Conservation (phyloP, 805 yeast species). For the Helenozyma baotianmanensis region DNA sequence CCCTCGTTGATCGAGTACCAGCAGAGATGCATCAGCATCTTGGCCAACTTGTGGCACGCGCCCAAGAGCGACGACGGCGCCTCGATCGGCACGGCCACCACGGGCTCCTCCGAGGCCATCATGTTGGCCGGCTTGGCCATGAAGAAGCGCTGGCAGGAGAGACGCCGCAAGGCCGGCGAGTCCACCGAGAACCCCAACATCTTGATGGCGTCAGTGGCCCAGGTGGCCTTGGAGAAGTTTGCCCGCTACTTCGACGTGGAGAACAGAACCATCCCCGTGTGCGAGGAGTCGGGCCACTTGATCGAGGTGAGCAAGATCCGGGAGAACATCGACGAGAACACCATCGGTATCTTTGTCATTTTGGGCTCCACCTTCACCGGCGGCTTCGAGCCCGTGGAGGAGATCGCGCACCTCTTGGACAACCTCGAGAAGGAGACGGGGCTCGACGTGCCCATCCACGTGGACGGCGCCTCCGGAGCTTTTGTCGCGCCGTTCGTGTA, state of each 20-base stretch:
- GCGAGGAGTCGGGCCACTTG: slow-evolving; percentile 54
- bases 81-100: slow-evolving; percentile 82
- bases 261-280: slow-evolving; percentile 67
- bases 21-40: slow-evolving; percentile 74
- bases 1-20: slow-evolving; percentile 80
- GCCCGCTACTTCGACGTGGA: slow-evolving; percentile 94
- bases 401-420: slow-evolving; percentile 61
- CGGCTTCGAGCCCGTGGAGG: slow-evolving; percentile 74
- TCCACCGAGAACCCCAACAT: slow-evolving; percentile 70
- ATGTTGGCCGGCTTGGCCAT: slow-evolving; percentile 91
- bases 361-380: slow-evolving; percentile 93
- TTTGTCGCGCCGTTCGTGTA: slow-evolving; percentile 80
- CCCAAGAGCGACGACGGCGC: slow-evolving; percentile 31
- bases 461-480: slow-evolving; percentile 92
- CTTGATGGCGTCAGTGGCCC: slow-evolving; percentile 88
- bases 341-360: slow-evolving; percentile 86
- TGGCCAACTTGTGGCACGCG: slow-evolving; percentile 80
- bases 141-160: slow-evolving; percentile 84
- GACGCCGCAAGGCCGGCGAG: slow-evolving; percentile 55
- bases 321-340: slow-evolving; percentile 77
- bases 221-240: slow-evolving; percentile 90
- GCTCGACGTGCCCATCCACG: slow-evolving; percentile 72
- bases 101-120: slow-evolving; percentile 92
- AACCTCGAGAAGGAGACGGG: slow-evolving; percentile 66
- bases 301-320: slow-evolving; percentile 58